phyloP scores from a whole-genome alignment of 805 yeast species.

The Monosporozyma unispora region DNA sequence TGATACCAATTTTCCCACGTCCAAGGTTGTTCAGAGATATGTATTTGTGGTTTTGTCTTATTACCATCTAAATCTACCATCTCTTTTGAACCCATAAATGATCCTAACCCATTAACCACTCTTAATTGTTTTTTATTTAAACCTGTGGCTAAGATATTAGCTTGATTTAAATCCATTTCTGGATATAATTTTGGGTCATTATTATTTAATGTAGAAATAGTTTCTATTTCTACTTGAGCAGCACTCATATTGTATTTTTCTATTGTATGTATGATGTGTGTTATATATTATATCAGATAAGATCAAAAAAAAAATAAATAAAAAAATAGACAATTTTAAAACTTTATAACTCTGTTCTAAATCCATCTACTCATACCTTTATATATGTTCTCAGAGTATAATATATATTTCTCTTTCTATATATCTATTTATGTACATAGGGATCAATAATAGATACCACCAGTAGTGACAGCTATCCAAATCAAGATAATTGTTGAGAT shows the following conservation, averaged over 20 bases:
- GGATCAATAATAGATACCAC: background rate
- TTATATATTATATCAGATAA: background rate
- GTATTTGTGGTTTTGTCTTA: conserved; percentile 23
- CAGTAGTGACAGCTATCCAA: background rate
- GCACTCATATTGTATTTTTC: background rate
- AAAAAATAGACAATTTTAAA: too few relatives aligned
- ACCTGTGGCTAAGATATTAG: conserved; percentile 77
- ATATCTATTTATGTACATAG: background rate
- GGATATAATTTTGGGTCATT: conserved; percentile 4
- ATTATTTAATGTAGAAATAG: background rate
- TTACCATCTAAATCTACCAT: conserved; percentile 38
- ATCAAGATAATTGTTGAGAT: background rate
- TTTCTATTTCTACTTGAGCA: background rate
- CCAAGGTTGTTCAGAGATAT: conserved; percentile 75
- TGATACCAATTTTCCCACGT: conserved; percentile 60
- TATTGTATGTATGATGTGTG: background rate
- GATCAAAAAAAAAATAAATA: too few relatives aligned
- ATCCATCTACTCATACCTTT: too few relatives aligned
- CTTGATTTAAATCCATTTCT: conserved; percentile 53
- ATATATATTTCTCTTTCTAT: too few relatives aligned
- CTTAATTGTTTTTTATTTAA: conserved; percentile 60
- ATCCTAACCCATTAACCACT: conserved; percentile 74
- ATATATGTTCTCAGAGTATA: too few relatives aligned
- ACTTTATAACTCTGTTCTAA: too few relatives aligned
- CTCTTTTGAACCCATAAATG: conserved; percentile 72